Evolutionary conservation across 2,329 filamentous ascomycete species (phyloP).

Genomic region (Cladophialophora exuberans): DNA sequence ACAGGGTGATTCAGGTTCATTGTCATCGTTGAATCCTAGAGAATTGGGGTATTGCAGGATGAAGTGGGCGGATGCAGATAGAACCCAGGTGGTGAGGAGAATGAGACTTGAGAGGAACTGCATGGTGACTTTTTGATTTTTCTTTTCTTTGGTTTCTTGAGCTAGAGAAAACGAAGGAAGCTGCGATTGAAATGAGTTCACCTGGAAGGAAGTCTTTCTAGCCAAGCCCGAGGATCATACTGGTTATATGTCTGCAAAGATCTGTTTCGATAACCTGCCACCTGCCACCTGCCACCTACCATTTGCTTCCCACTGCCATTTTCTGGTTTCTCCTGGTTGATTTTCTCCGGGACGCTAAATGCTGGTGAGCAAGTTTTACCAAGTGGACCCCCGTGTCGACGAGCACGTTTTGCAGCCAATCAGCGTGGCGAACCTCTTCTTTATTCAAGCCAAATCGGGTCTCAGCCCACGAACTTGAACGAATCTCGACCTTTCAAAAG

Average conservation of each 20-base stretch:
- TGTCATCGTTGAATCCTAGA: conserved; percentile 55
- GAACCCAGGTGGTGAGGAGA: conserved; percentile 14
- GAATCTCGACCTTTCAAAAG: not conserved
- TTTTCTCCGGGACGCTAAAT: conserved; percentile 2
- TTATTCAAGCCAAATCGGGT: not conserved
- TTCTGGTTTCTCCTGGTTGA: not conserved
- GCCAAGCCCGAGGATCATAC: too few relatives aligned
- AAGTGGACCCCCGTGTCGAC: not conserved
- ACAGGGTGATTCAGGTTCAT: conserved; percentile 52
- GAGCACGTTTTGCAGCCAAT: conserved; percentile 21
- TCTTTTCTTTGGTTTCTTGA: not conserved
- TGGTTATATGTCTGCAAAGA: too few relatives aligned
- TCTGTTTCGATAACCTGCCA: too few relatives aligned
- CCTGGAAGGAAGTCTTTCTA: too few relatives aligned
- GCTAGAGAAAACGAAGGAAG: not conserved
- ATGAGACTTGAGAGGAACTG: conserved; percentile 9
- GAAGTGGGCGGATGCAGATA: conserved; percentile 56
- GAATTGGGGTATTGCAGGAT: conserved; percentile 55
- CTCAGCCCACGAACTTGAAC: not conserved
- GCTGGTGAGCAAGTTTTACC: conserved; percentile 24
- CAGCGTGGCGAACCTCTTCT: not conserved
- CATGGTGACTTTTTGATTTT: not conserved
- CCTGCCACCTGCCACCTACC: too few relatives aligned
- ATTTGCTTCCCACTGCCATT: not conserved
- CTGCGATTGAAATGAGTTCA: too few relatives aligned